Conservation (phyloP, 1,284 basidiomycete genomes). For the Papiliotrema terrestris region DNA sequence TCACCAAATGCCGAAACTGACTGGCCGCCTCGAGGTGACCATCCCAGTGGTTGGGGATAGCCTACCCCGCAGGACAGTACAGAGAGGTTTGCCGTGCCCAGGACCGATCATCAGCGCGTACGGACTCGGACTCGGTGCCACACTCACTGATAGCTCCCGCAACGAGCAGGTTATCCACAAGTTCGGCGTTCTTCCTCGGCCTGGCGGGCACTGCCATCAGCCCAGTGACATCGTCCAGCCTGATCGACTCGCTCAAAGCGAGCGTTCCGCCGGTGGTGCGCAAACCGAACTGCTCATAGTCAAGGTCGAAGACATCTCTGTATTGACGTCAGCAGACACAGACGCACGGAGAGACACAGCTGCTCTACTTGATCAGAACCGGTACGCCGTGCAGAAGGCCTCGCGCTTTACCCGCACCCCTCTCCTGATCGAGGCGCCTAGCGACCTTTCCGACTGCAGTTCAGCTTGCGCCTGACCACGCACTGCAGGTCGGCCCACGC, state of each 20-base stretch:
- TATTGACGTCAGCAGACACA: neutral
- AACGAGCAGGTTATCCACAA: constrained; percentile 2
- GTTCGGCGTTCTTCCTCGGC: neutral
- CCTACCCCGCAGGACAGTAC: neutral
- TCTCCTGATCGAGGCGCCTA: constrained; percentile 12
- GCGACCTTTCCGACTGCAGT: constrained; percentile 3
- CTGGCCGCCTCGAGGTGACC: constrained; percentile 9
- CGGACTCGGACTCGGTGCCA: neutral
- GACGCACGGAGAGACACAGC: neutral
- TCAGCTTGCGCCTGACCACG: too few species aligned
- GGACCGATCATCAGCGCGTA: neutral
- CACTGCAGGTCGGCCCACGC: neutral
- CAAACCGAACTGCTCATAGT: neutral
- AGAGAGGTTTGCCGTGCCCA: constrained; percentile 7
- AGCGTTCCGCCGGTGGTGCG: neutral
- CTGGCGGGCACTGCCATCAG: neutral
- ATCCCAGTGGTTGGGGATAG: neutral
- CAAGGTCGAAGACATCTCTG: neutral
- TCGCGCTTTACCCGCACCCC: constrained; percentile 7
- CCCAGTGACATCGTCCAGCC: neutral
- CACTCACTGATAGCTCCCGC: constrained; percentile 9
- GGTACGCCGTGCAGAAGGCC: constrained; percentile 24
- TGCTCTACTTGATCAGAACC: constrained; percentile 21
- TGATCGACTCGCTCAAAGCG: neutral
- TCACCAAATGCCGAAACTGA: neutral